Conservation (phyloP, 345 rosid species). For the Eucalyptus regnans region DNA sequence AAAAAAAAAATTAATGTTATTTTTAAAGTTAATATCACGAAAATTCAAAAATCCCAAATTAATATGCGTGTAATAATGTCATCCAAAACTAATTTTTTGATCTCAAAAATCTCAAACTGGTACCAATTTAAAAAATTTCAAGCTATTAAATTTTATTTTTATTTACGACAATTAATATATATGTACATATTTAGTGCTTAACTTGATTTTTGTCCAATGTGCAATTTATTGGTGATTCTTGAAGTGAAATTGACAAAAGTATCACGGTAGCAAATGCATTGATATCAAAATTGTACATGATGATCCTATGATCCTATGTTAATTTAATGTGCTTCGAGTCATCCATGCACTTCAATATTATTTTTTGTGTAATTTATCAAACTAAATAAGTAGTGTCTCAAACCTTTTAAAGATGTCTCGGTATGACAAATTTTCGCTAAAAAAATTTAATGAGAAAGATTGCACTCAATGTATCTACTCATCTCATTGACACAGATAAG, state of each 20-base stretch:
- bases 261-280: neutral
- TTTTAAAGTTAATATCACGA: too few species aligned
- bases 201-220: neutral
- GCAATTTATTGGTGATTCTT: neutral
- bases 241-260: neutral
- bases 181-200: too few species aligned
- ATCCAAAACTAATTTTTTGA: too few species aligned
- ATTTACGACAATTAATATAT: too few species aligned
- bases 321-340: neutral
- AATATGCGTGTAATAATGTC: fast-evolving
- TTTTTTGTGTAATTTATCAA: neutral
- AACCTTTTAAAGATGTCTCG: neutral
- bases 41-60: fast-evolving
- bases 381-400: neutral
- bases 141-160: too few species aligned
- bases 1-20: too few species aligned
- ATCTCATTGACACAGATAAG: too few species aligned
- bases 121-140: fast-evolving
- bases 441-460: neutral
- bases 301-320: too few species aligned
- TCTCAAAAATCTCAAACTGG: fast-evolving
- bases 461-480: too few species aligned
- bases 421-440: neutral
- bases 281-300: too few species aligned
- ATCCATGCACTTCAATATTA: too few species aligned